Percentiles rank a stretch among this genome's conserved stretches.
Evolutionary conservation across 2,329 filamentous ascomycete genomes (phyloP).

Genomic region (Neonectria sp.): DNA sequence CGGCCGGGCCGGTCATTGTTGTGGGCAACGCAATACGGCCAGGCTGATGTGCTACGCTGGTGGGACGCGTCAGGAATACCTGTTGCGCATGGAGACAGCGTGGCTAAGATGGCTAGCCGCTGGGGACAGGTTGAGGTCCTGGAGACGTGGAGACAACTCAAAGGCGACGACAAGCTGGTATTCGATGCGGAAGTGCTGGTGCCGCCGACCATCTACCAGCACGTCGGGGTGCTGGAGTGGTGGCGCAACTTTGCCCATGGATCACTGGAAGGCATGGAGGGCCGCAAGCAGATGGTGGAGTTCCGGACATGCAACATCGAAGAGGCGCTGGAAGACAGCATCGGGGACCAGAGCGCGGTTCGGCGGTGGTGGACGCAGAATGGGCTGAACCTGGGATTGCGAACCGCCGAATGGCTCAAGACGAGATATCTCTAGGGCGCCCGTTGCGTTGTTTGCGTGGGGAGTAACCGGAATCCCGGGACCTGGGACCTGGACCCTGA

Average conservation of each 20-base stretch:
- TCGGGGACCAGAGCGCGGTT: constrained; percentile 80
- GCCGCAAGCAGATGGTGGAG: constrained; percentile 79
- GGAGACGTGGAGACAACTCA: constrained; percentile 82
- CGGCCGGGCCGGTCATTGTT: constrained; percentile 90
- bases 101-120: constrained; percentile 87
- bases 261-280: constrained; percentile 68
- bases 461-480: constrained; percentile 27
- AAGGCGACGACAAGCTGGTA: constrained; percentile 76
- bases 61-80: constrained; percentile 89
- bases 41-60: constrained; percentile 84
- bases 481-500: constrained; percentile 18
- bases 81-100: constrained; percentile 83
- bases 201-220: constrained; percentile 88
- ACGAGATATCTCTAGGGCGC: constrained; percentile 74
- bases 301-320: constrained; percentile 97
- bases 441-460: constrained; percentile 13
- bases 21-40: constrained; percentile 87
- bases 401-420: constrained; percentile 92
- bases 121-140: constrained; percentile 89
- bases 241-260: constrained; percentile 81
- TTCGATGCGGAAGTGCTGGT: constrained; percentile 89
- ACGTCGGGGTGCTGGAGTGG: constrained; percentile 90
- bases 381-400: constrained; percentile 84
- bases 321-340: constrained; percentile 91
- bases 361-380: constrained; percentile 91